Conservation (phyloP, 2,329 filamentous ascomycete genomes). For the Fusarium ramigenum region DNA sequence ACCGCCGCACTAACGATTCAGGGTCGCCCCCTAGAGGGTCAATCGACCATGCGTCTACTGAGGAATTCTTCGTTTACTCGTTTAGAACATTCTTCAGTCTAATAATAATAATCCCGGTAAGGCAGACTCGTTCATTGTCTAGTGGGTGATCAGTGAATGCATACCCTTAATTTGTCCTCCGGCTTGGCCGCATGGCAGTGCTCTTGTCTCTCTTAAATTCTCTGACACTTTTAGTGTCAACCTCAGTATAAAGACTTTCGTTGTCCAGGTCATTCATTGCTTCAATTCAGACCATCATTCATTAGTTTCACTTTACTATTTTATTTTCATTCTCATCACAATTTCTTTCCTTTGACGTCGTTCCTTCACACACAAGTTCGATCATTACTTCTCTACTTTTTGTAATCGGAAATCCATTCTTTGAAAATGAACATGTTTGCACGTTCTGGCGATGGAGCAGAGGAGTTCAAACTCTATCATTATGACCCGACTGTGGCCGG, state of each 20-base stretch:
- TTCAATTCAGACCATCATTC: not conserved
- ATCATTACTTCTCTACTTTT: accelerated
- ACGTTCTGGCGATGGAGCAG: not conserved
- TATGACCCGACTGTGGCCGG: not conserved
- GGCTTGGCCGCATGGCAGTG: not conserved
- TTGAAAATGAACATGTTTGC: not conserved
- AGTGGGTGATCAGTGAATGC: not conserved
- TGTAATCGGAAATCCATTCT: not conserved
- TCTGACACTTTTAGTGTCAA: not conserved
- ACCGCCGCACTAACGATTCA: not conserved
- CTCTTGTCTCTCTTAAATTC: not conserved
- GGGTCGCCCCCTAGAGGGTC: no score
- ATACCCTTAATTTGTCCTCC: not conserved
- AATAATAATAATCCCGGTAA: not conserved
- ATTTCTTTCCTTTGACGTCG: not conserved
- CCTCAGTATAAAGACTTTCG: not conserved
- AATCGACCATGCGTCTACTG: no score
- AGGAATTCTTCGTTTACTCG: not conserved
- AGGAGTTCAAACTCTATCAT: not conserved
- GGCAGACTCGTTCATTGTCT: not conserved
- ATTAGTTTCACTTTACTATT: not conserved
- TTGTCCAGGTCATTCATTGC: accelerated
- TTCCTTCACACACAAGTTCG: not conserved
- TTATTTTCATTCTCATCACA: not conserved
- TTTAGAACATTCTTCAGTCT: not conserved